Conservation (phyloP, 495 filamentous ascomycete genomes). For the Corynascus novoguineensis region DNA sequence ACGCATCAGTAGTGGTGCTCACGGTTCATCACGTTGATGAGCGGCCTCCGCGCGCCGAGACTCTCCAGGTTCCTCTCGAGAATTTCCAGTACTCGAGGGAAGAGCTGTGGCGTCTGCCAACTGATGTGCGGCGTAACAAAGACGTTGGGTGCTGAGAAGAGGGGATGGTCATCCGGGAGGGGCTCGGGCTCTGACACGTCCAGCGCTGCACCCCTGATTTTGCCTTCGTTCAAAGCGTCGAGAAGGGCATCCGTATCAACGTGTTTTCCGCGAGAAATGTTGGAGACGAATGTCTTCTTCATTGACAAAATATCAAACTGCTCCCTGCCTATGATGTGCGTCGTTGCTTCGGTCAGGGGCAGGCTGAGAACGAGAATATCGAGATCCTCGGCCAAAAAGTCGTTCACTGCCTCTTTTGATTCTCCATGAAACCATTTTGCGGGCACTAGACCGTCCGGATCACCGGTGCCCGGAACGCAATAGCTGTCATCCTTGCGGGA, state of each 20-base stretch:
- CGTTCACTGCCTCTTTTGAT: slow-evolving; percentile 52
- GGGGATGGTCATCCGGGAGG: slow-evolving; percentile 58
- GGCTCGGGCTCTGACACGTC: slow-evolving; percentile 90
- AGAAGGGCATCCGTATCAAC: slow-evolving; percentile 66
- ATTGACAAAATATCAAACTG: slow-evolving; percentile 62
- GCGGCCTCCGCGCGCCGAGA: slow-evolving; percentile 20
- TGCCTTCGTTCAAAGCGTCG: slow-evolving; percentile 51
- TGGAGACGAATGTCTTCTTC: slow-evolving; percentile 59
- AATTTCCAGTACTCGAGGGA: slow-evolving; percentile 54
- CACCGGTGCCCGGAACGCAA: slow-evolving; percentile 70
- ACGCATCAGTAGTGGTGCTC: slow-evolving; percentile 27
- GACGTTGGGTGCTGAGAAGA: slow-evolving; percentile 71
- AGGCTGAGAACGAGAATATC: slow-evolving; percentile 72
- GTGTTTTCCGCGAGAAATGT: slow-evolving; percentile 69
- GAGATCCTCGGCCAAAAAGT: slow-evolving; percentile 64
- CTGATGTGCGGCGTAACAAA: slow-evolving; percentile 78
- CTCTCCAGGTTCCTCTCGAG: slow-evolving; percentile 33
- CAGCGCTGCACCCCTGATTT: slow-evolving; percentile 66
- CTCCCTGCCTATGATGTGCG: slow-evolving; percentile 52
- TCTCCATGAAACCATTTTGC: slow-evolving; percentile 67
- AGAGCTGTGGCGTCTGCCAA: slow-evolving; percentile 54
- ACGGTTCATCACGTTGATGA: slow-evolving; percentile 35
- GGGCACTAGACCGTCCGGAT: slow-evolving; percentile 67
- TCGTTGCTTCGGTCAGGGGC: slow-evolving; percentile 65
- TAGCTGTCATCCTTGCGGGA: slow-evolving; percentile 59